Evolutionary conservation across 2,329 filamentous ascomycete genomes (phyloP), one percentile per base, ranked within the genome.

Genomic region (Apiospora saccharicola): DNA sequence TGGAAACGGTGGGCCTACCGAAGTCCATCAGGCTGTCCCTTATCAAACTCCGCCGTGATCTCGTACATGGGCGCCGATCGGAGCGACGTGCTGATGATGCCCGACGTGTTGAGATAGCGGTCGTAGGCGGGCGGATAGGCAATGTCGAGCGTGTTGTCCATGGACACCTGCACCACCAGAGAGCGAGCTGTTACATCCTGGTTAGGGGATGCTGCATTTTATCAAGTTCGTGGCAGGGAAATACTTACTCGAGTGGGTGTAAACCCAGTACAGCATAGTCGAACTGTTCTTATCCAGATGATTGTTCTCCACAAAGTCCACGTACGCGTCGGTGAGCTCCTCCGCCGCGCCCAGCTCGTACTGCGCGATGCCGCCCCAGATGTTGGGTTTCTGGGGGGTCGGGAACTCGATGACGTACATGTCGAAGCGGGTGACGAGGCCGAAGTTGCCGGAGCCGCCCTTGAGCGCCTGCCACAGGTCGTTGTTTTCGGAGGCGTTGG

Each of bases 381-480:
- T 64, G 57, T 64, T 37, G 57, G 57, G 57, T 8, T 41, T 64
- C 19, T 37, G 22, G 3, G 57, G 67, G 2, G 72, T n/a, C n/a
- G 70, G 68, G 6, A 72, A 57, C 24, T 72, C 70, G 30, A 77
- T 70, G 30, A 71, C 74, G 47, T 74, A 44, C 74, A 77, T 72
- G 51, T 81, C 80, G 72, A 81, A 76, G 34, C 75, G 73, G 3
- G 83, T 80, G 19, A 81, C 77, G 73, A 82, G 77, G 68, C 83
- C 85, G 53, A 85, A 85, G 75, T 86, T 87, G 73, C 81, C 83
- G 22, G 80, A 79, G 64, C 86, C 86, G 13, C 85, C 86, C 70
- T 84, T 83, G 1, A 86, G 78, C 0, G 85, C 85, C 70, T 79
- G 80, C 75, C 79, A 86, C 1, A 87, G 81, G 71, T 87, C 84